Evolutionary conservation across 169 alveolate genomes (phyloP).

Genomic region (Neospora caninum): DNA sequence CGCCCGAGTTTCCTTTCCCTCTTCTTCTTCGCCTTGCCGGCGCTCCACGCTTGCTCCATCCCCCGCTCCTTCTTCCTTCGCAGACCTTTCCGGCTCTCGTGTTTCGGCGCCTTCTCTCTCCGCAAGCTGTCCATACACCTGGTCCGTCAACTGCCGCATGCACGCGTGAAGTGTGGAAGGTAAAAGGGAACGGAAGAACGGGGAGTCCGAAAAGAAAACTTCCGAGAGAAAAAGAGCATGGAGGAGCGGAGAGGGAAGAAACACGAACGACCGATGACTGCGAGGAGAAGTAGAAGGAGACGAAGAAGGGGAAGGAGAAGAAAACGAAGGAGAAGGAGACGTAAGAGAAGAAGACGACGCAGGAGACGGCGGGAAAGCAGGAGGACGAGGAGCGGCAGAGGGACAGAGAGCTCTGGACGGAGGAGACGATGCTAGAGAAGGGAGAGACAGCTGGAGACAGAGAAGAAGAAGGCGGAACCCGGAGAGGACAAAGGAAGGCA

Average conservation of each 20-base stretch:
- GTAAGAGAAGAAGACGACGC: too few species aligned
- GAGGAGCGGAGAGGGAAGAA: not conserved
- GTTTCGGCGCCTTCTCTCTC: not conserved
- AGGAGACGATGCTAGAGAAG: not conserved
- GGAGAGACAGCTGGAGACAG: not conserved
- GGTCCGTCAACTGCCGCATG: not conserved
- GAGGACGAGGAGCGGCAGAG: too few species aligned
- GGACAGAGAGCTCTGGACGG: too few species aligned
- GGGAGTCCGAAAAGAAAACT: not conserved
- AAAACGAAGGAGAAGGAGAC: too few species aligned
- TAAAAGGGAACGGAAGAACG: not conserved
- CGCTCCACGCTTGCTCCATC: too few species aligned
- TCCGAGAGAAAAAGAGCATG: not conserved
- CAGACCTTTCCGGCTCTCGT: too few species aligned
- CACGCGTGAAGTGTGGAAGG: not conserved
- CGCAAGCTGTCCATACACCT: not conserved
- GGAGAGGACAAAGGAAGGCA: not conserved
- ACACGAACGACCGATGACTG: not conserved
- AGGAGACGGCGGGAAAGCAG: too few species aligned
- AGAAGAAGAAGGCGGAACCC: not conserved
- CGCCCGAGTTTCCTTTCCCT: too few species aligned
- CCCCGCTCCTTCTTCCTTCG: too few species aligned
- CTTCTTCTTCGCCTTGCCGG: too few species aligned
- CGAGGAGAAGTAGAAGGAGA: not conserved
- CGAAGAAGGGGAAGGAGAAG: too few species aligned